A percentile compares a stretch with the other conserved stretches of the same genome.
Conservation (phyloP, 2,329 filamentous ascomycete species). For the Exophiala mesophila region DNA sequence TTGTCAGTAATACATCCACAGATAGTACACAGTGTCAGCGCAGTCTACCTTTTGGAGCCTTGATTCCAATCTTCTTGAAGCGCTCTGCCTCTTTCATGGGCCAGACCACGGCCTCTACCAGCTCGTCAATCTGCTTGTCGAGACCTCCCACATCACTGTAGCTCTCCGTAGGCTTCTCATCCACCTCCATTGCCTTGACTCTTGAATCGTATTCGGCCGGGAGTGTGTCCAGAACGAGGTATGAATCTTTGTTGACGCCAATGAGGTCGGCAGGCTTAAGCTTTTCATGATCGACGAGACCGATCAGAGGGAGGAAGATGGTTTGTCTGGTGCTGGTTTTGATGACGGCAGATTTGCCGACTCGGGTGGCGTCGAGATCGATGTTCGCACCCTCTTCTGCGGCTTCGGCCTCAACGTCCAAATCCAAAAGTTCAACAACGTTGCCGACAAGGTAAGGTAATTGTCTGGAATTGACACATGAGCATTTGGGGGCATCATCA, state of each 20-base stretch:
- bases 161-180: slow-evolving; percentile 99
- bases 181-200: slow-evolving; percentile 99
- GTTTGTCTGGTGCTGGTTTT: slow-evolving; percentile 98
- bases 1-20: slow-evolving; percentile 12
- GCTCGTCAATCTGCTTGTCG: slow-evolving; percentile 98
- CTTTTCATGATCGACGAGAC: slow-evolving; percentile 89
- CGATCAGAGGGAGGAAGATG: slow-evolving; percentile 95
- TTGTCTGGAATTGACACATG: slow-evolving; percentile 57
- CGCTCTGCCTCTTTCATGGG: slow-evolving; percentile 99
- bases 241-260: slow-evolving; percentile 98
- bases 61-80: slow-evolving; percentile 99
- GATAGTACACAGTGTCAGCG: too few species aligned
- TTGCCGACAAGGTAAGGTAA: slow-evolving; percentile 97
- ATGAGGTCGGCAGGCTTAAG: slow-evolving; percentile 95
- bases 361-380: slow-evolving; percentile 90
- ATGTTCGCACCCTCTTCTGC: slow-evolving; percentile 98
- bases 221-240: slow-evolving; percentile 91
- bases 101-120: slow-evolving; percentile 98
- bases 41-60: slow-evolving; percentile 91
- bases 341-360: slow-evolving; percentile 98
- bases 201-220: slow-evolving; percentile 97
- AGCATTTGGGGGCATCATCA: slow-evolving; percentile 12
- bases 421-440: slow-evolving; percentile 92
- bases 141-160: slow-evolving; percentile 96
- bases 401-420: slow-evolving; percentile 92